Percentiles rank a stretch among this genome's conserved stretches.
phyloP scores from a whole-genome alignment of 2,329 filamentous ascomycete genomes.

The Monilinia laxa region DNA sequence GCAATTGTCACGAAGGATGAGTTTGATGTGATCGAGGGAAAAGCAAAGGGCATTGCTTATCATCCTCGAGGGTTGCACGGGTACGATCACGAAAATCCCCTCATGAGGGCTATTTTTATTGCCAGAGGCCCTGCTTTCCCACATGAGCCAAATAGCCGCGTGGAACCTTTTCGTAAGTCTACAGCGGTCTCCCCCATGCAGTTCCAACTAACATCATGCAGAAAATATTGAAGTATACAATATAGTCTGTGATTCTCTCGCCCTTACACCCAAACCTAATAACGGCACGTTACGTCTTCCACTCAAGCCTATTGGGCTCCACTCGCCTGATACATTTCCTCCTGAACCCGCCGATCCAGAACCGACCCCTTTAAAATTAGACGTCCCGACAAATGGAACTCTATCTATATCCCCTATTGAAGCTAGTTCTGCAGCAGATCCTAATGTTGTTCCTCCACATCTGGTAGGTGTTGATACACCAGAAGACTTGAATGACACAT shows the following conservation, averaged over 20 bases:
- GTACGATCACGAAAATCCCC: constrained; percentile 89
- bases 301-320: constrained; percentile 47
- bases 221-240: constrained; percentile 97
- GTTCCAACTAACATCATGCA: constrained; percentile 43
- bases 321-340: constrained; percentile 51
- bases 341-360: constrained; percentile 55
- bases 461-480: constrained; percentile 37
- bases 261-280: constrained; percentile 70
- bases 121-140: constrained; percentile 91
- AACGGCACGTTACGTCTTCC: constrained; percentile 83
- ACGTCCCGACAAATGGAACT: constrained; percentile 28
- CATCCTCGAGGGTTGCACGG: constrained; percentile 84
- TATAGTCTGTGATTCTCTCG: constrained; percentile 84
- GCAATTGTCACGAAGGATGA: constrained; percentile 80
- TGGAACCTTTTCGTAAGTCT: constrained; percentile 77
- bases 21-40: constrained; percentile 69
- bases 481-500: constrained; percentile 31
- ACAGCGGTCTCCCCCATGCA: neutral
- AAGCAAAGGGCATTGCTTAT: constrained; percentile 65
- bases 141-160: constrained; percentile 74
- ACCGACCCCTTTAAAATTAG: constrained; percentile 11
- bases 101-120: constrained; percentile 96
- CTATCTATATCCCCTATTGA: constrained; percentile 39
- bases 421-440: constrained; percentile 35
- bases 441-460: constrained; percentile 32